Evolutionary conservation across 2,329 filamentous ascomycete species (phyloP), one percentile per base, ranked within the genome.

Genomic region (Aspergillus pseudoterreus): DNA sequence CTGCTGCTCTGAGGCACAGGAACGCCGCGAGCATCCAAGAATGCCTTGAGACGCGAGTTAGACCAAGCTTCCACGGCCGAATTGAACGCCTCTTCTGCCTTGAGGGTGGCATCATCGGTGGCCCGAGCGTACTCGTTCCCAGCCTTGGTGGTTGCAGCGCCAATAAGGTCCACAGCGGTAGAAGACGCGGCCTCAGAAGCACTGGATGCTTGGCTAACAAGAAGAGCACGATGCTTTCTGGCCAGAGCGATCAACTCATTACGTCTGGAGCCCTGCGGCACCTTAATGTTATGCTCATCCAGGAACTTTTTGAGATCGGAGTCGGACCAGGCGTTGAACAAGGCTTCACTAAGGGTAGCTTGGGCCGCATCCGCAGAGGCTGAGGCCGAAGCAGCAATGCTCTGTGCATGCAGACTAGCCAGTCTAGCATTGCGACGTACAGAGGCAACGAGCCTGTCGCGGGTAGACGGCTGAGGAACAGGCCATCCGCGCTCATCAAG

Each of bases 261-360:
- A 61, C 83, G 78, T 78, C 88, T 92, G 66, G 89, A 95, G 44
- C 92, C 94, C 68, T 97, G 92, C 9, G 94, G 94, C 46, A 96
- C 90, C 77, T 81, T 81, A 67, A 99, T 87, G 52, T 84, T 84
- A 63, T 97, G 94, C 80, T 92, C 90, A 76, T 97, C 92, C 50
- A 85, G 85, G 77, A 94, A 97, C 57, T 90, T 86, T 80, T 97
- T 97, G 69, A 99, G 81, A 71, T 95, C 78, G 63, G 82, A 86
- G 66, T 96, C 92, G 64, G 87, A 86, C 94, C 94, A 99, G 4
- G 88, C 85, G 62, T 95, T 86, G 65, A 97, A 87, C 48, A 96
- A 78, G 63, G 86, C 85, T 63, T 97, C 90, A 56, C 86, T 90
- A 39, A 97, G 75, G 44, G 84, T 87, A 47, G 86, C 77, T 61